Conservation (phyloP, 2,329 filamentous ascomycete species). For the Cryphonectria naterciae region DNA sequence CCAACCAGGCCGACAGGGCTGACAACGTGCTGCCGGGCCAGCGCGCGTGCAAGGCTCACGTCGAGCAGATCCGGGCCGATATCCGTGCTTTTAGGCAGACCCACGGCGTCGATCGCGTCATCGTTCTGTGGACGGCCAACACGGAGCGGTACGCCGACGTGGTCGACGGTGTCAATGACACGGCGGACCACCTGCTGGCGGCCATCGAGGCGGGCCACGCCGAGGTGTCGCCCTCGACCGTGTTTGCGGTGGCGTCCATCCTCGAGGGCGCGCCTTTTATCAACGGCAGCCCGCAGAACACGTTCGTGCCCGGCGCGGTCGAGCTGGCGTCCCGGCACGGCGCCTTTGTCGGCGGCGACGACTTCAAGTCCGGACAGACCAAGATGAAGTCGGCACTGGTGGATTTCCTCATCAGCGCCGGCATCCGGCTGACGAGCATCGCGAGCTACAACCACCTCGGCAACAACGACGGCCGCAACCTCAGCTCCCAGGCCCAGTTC, state of each 20-base stretch:
- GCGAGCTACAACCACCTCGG: constrained; percentile 99
- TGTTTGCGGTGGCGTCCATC: constrained; percentile 94
- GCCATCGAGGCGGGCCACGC: constrained; percentile 85
- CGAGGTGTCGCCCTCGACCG: constrained; percentile 92
- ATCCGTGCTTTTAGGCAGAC: constrained; percentile 90
- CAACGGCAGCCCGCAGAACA: constrained; percentile 99
- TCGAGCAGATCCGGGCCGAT: constrained; percentile 90
- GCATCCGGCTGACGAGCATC: constrained; percentile 98
- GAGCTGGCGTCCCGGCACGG: constrained; percentile 84
- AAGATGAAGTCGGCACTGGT: constrained; percentile 99
- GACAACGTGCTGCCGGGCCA: constrained; percentile 85
- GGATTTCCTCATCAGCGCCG: constrained; percentile 97
- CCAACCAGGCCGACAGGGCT: constrained; percentile 95
- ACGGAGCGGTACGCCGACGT: constrained; percentile 96
- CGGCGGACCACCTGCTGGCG: constrained; percentile 88
- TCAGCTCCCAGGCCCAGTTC: constrained; percentile 97
- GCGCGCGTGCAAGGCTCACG: constrained; percentile 84
- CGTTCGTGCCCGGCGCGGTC: constrained; percentile 92
- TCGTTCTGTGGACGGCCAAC: constrained; percentile 98
- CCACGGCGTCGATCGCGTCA: constrained; percentile 89
- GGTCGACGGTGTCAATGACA: constrained; percentile 89
- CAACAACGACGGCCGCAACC: constrained; percentile 99
- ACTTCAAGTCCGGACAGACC: constrained; percentile 99
- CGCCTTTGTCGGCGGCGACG: constrained; percentile 94
- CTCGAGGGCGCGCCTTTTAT: constrained; percentile 92